Evolutionary conservation across 116 monocot genomes (phyloP), one percentile per base, ranked within the genome.

Genomic region (Posidonia oceanica): DNA sequence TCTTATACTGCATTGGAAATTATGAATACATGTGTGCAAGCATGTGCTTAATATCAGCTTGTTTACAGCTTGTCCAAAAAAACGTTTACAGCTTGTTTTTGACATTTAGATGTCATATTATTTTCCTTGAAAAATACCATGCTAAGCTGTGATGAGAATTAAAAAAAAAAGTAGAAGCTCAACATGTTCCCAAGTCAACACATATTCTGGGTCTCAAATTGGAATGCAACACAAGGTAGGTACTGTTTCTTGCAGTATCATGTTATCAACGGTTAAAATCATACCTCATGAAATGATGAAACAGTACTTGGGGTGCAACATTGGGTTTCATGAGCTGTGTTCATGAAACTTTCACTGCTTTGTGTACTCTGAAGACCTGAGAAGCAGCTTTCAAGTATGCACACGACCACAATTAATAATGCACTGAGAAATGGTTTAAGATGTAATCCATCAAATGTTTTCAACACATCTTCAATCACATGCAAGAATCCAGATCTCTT

Each of bases 401-500:
- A 67, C 37, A 73, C 86, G 75, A 89, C 82, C 68, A 89, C 78
- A 40, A 56, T 83, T 81, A 92, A 59, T 57, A 91, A 64, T 61
- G 42, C 64, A 68, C 82, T 84, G 71, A 97, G 80, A 81, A 84
- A 89, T 52, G 92, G 87, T 60, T 61, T 76, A 12, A 97, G 74
- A 52, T 74, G 97, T 6, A 69, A 64, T 23, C 81, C 83, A 83
- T 89, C 97, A 84, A 97, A 97, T 20, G 85, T 87, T 73, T 72
- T 77, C 52, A 97, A 44, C 3, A 97, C 71, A 79, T 92, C 97
- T 75, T 86, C 83, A 71, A 85, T 53, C 21, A 92, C 82, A 71
- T 89, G 80, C 67, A 97, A 74, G 68, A 97, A 92, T 54, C 92
- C 92, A 80, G 75, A 82, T 75, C 20, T 79, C 62, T 84, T 91